These are phyloP conservation scores for Trametes cingulata DNA, from an alignment of 768 basidiomycete species.

Conservation along the genomic window DNA sequence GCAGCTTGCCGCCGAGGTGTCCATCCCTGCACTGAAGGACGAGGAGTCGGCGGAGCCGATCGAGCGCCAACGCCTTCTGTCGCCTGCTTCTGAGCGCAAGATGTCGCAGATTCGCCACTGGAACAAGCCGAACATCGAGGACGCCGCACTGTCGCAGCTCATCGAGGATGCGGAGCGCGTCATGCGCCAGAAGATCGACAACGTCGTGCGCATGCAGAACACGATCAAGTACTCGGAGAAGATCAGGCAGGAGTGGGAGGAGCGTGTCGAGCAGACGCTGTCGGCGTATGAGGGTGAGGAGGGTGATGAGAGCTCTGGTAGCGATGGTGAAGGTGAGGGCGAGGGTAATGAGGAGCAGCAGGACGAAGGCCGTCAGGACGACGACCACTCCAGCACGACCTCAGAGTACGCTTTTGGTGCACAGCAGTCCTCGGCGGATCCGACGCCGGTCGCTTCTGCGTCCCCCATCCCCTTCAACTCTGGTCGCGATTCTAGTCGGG, in stretches of 20 bases:
- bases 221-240: constrained; percentile 97
- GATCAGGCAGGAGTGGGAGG: constrained; percentile 96
- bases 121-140: constrained; percentile 84
- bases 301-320: constrained; percentile 44
- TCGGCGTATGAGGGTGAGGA: constrained; percentile 60
- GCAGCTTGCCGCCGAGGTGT: constrained; percentile 74
- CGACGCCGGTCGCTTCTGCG: constrained; percentile 66
- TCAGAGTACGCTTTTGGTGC: constrained; percentile 64
- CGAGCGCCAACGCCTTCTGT: constrained; percentile 87
- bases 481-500: constrained; percentile 15
- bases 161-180: constrained; percentile 86
- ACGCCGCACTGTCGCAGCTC: constrained; percentile 79
- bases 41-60: constrained; percentile 91
- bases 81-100: constrained; percentile 86
- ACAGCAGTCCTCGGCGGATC: constrained; percentile 51
- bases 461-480: constrained; percentile 39
- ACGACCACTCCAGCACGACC: constrained; percentile 61
- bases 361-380: constrained; percentile 31
- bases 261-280: constrained; percentile 72
- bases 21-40: constrained; percentile 86
- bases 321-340: constrained; percentile 36
- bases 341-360: constrained; percentile 24
- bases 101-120: constrained; percentile 83
- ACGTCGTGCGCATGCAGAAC: constrained; percentile 93
- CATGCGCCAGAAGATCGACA: constrained; percentile 92